Evolutionary conservation across 169 alveolate species (phyloP), one percentile per base, ranked within the genome.

Genomic region (Eimeria brunetti): DNA sequence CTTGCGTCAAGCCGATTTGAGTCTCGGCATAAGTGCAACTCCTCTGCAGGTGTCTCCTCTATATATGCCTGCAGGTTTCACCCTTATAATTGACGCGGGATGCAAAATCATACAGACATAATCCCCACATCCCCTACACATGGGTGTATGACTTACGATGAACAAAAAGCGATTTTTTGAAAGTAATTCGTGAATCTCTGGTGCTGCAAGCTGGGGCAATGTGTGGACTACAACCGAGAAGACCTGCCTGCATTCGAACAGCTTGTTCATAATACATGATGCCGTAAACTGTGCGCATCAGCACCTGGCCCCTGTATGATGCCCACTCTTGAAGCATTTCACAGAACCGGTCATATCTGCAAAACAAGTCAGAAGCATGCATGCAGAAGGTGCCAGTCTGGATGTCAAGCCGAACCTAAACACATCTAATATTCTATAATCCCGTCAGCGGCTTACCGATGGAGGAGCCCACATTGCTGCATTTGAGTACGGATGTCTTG

Each of bases 291-390:
- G 96, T 94, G 51, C 96, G 94, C 83, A 75, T 75, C 56, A 94
- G 94, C 80, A 85, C 94, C 91, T 94, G 96, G 27, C 94, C 94
- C 58, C 96, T 56, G 62, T 69, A 93, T 8, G 96, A 93, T 22
- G 96, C 96, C 96, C 96, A 93, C 73, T 93, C 94, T 88, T 93
- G 96, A 38, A 93, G 94, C 76, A 89, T 62, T 36, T 93, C 96
- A 62, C 90, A 84, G 60, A 93, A 93, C 8, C 94, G 33, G 51
- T 93, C 96, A 58, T 93, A 83, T 75, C 94, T 84, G 83, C 58
- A 71, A 27, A 27, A 0, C 83, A 9, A 51, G 44, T 16, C 67
- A 62, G 56, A 24, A 30, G 69, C 96, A 60, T 1, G 41, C 9
- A 11, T 33, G 9, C 64, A 33, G 30, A 27, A 16, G 22, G 18